Evolutionary conservation across 1,284 basidiomycete genomes (phyloP).

Genomic region (Volvariella volvacea): DNA sequence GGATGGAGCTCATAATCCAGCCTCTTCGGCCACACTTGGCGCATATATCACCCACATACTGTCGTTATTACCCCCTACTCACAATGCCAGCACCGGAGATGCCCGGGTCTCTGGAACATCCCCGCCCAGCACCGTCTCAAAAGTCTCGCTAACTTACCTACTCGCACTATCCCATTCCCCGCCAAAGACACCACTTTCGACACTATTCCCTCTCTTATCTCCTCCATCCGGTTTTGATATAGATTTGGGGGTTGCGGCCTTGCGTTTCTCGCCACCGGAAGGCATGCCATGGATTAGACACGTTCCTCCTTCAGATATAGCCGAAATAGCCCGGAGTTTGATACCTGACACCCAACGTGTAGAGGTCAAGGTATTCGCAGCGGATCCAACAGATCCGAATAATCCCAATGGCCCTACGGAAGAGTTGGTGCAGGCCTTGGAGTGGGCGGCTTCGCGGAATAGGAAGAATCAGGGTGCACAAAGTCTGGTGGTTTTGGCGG

Average conservation of each 20-base stretch:
- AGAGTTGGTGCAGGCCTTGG: conserved; percentile 29
- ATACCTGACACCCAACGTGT: conserved; percentile 26
- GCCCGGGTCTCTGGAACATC: conserved; percentile 2
- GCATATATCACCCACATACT: conserved; percentile 58
- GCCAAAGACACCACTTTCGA: conserved; percentile 69
- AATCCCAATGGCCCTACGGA: neutral
- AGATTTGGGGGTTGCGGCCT: conserved; percentile 42
- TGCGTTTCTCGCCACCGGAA: conserved; percentile 66
- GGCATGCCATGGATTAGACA: conserved; percentile 90
- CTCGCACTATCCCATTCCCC: conserved; percentile 77
- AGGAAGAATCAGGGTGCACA: conserved; percentile 14
- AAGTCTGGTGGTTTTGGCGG: conserved; percentile 67
- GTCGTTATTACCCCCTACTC: conserved; percentile 11
- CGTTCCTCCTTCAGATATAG: conserved; percentile 45
- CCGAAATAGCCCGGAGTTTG: conserved; percentile 32
- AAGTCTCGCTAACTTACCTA: conserved; percentile 51
- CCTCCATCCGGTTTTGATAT: conserved; percentile 17
- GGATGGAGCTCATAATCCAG: conserved; percentile 96
- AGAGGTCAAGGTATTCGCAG: conserved; percentile 32
- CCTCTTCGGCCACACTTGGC: conserved; percentile 68
- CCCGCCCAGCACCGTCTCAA: conserved; percentile 5
- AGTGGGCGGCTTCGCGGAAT: conserved; percentile 32
- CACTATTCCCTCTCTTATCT: conserved; percentile 58
- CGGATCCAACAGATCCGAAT: neutral
- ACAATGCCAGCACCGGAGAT: neutral